Conservation (phyloP, 2,329 filamentous ascomycete genomes). For the Westerdykella aurantiaca region DNA sequence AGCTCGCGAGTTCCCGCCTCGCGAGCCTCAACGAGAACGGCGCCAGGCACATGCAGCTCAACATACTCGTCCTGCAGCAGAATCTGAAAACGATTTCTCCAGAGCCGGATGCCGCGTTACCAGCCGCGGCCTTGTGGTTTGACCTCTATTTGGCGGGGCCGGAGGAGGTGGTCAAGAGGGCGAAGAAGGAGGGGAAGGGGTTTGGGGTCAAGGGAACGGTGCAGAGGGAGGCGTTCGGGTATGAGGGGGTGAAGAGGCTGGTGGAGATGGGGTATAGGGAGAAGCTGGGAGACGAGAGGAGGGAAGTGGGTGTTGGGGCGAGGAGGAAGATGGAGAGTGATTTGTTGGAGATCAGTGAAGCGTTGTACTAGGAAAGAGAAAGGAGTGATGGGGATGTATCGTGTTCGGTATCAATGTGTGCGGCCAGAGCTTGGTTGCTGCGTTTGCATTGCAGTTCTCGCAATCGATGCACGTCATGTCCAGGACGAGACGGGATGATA, state of each 20-base stretch:
- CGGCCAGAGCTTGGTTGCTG: too few relatives aligned
- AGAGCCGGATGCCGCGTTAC: conserved; percentile 62
- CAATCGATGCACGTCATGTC: too few relatives aligned
- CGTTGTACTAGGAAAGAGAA: conserved; percentile 48
- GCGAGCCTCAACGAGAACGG: conserved; percentile 80
- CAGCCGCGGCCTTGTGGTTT: conserved; percentile 61
- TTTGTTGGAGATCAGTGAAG: conserved; percentile 63
- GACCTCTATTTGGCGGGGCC: conserved; percentile 61
- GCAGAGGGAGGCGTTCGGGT: conserved; percentile 27
- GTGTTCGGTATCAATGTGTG: too few relatives aligned
- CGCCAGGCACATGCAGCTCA: conserved; percentile 81
- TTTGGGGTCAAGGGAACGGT: conserved; percentile 24
- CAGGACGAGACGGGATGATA: too few relatives aligned
- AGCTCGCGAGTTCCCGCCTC: conserved; percentile 58
- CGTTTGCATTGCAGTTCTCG: too few relatives aligned
- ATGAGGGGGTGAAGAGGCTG: conserved; percentile 38
- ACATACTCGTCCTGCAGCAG: conserved; percentile 91
- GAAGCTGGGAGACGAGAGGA: conserved; percentile 58
- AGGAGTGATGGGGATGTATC: neutral
- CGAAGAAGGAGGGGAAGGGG: conserved; percentile 43
- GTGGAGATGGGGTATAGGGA: conserved; percentile 39
- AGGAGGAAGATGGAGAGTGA: conserved; percentile 66
- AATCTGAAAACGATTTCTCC: conserved; percentile 78
- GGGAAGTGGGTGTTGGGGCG: conserved; percentile 55
- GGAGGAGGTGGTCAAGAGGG: conserved; percentile 59